Conservation (phyloP, 495 filamentous ascomycete species). For the Pseudevernia furfuracea region DNA sequence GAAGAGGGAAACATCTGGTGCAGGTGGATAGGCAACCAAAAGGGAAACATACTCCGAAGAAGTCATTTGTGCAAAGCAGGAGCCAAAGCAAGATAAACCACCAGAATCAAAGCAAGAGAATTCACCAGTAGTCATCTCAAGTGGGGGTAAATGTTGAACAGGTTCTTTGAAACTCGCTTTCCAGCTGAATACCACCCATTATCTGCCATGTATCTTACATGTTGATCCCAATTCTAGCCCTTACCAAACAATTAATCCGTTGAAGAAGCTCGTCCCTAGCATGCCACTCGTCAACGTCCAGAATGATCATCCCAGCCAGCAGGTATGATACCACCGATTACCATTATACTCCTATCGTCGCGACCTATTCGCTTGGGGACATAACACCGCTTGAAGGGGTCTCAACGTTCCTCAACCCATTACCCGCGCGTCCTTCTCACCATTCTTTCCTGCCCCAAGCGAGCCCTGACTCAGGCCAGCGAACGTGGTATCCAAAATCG, state of each 20-base stretch:
- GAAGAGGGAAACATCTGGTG: neutral
- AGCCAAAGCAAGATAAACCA: neutral
- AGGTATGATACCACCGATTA: constrained; percentile 1
- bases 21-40: neutral
- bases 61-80: no score
- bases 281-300: neutral
- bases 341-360: neutral
- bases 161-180: neutral
- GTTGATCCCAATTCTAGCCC: neutral
- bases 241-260: neutral
- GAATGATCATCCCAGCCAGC: constrained; percentile 8
- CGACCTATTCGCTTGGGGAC: constrained; percentile 1
- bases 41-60: neutral
- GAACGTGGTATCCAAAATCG: neutral
- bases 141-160: neutral
- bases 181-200: neutral
- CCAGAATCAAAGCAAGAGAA: neutral
- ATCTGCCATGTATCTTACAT: neutral
- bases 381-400: neutral
- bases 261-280: neutral
- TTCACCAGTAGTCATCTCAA: neutral
- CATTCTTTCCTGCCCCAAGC: neutral
- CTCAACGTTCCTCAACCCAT: constrained; percentile 5
- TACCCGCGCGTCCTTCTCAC: neutral
- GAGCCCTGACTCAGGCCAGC: neutral